phyloP scores from a whole-genome alignment of 176 grass and related monocot genomes.

The Musa acuminata region DNA sequence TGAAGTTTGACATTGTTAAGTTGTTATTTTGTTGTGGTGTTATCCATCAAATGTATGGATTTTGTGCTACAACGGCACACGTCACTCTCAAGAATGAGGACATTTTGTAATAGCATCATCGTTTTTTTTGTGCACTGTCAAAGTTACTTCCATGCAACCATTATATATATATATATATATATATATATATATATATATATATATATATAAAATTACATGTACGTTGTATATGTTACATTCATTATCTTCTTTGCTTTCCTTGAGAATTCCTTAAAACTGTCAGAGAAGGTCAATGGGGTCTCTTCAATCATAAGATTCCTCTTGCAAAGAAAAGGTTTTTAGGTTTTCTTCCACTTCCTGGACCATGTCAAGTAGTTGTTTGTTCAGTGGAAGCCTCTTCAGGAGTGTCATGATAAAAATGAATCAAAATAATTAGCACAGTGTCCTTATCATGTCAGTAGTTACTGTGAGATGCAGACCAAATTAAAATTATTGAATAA shows the following conservation, averaged over 20 bases:
- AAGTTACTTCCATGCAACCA: too few species aligned
- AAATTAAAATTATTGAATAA: neutral
- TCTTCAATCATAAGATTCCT: conserved; percentile 69
- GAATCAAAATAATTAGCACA: conserved; percentile 86
- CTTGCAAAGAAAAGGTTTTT: conserved; percentile 54
- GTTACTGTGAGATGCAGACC: conserved; percentile 43
- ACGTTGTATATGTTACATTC: conserved; percentile 5
- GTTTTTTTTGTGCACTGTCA: too few species aligned
- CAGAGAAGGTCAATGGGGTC: conserved; percentile 71
- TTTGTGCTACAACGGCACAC: too few species aligned
- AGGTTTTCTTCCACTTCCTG: conserved; percentile 24
- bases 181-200: too few species aligned
- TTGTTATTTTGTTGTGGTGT: too few species aligned
- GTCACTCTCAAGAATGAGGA: too few species aligned
- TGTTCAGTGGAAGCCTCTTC: conserved; percentile 50
- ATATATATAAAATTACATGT: too few species aligned
- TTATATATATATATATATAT: too few species aligned
- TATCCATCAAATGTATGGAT: too few species aligned
- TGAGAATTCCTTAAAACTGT: conserved; percentile 72
- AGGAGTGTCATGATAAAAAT: conserved; percentile 78
- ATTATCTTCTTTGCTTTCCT: conserved; percentile 55
- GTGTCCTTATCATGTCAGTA: conserved; percentile 96
- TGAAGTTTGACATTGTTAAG: too few species aligned
- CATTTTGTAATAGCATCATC: too few species aligned
- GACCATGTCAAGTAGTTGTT: neutral